phyloP scores from a whole-genome alignment of 78 protist genomes.

The Dictyostelium intermedium region DNA sequence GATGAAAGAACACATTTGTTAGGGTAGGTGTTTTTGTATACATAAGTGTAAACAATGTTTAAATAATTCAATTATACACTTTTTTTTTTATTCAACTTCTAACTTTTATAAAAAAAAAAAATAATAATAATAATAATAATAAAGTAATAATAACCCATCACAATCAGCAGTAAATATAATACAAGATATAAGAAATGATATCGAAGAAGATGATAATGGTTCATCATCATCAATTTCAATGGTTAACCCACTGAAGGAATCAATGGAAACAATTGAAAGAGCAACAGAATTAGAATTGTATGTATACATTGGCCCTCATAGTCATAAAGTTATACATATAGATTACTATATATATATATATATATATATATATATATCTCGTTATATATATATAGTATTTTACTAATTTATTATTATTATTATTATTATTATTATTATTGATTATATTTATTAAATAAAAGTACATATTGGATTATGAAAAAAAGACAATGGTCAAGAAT shows the following conservation, averaged over 20 bases:
- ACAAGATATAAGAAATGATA: not conserved
- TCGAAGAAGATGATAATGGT: not conserved
- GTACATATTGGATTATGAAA: conserved; percentile 78
- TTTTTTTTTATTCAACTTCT: not conserved
- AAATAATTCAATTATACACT: no score
- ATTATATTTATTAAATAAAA: not conserved
- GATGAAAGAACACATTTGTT: conserved; percentile 45
- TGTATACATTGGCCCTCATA: not conserved
- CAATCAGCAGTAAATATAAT: not conserved
- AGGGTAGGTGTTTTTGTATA: not conserved
- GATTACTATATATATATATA: not conserved
- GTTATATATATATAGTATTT: no score
- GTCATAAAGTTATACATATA: no score
- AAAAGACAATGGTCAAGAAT: conserved; percentile 83
- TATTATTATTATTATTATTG: no score
- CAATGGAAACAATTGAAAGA: conserved; percentile 19
- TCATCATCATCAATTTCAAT: not conserved
- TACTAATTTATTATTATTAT: no score
- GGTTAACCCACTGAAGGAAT: conserved; percentile 9
- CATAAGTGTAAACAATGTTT: no score
- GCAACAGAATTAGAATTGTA: conserved; percentile 63
- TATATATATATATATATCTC: not conserved
- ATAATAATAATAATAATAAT: not conserved
- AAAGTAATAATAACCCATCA: not conserved
- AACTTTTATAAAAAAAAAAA: no score